These are phyloP conservation scores for Aspergillus ochraceus DNA, from an alignment of 2,329 filamentous ascomycete species.

Conservation along the genomic window DNA sequence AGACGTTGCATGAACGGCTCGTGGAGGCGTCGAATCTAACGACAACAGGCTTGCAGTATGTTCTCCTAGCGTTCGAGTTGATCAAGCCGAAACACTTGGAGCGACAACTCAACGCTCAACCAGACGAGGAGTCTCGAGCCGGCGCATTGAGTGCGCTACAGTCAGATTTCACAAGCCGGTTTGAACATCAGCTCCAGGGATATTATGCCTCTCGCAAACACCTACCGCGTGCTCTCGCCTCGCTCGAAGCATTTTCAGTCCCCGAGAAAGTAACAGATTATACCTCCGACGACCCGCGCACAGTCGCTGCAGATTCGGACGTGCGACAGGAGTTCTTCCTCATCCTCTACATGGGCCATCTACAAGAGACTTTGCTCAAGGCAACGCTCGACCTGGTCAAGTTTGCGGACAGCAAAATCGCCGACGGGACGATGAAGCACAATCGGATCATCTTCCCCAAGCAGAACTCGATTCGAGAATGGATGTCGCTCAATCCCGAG, in stretches of 20 bases:
- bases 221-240: conserved; percentile 49
- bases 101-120: conserved; percentile 36
- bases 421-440: conserved; percentile 63
- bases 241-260: conserved; percentile 26
- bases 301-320: conserved; percentile 25
- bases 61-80: conserved; percentile 53
- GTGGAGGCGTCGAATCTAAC: conserved; percentile 63
- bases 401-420: conserved; percentile 64
- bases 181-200: conserved; percentile 52
- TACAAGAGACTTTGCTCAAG: conserved; percentile 59
- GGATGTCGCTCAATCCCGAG: conserved; percentile 38
- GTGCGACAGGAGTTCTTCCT: conserved; percentile 63
- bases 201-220: conserved; percentile 56
- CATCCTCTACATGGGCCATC: conserved; percentile 62
- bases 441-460: conserved; percentile 64
- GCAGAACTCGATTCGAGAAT: conserved; percentile 61
- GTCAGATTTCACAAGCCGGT: conserved; percentile 52
- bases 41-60: conserved; percentile 63
- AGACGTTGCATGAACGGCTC: conserved; percentile 41
- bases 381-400: conserved; percentile 62
- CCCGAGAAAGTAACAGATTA: conserved; percentile 37
- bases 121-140: conserved; percentile 53
- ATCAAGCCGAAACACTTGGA: conserved; percentile 24
- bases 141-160: conserved; percentile 57
- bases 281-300: conserved; percentile 13